A percentile compares a stretch with the other conserved stretches of the same genome.
Evolutionary conservation across 768 basidiomycete genomes (phyloP).

Genomic region (Floccularia luteovirens): DNA sequence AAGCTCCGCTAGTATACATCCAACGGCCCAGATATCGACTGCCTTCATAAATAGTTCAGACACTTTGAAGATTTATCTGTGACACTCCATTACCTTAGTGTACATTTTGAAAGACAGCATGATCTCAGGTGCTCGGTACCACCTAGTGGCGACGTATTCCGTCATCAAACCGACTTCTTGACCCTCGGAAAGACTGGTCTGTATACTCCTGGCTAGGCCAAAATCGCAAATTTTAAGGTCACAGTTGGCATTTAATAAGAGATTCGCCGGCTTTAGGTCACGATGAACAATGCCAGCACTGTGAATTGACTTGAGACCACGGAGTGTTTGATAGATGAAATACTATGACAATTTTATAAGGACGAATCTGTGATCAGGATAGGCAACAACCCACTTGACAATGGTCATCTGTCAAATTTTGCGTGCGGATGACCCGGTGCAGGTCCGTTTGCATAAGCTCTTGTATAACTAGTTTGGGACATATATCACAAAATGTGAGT

Average conservation of each 20-base stretch:
- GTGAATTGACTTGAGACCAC: constrained; percentile 86
- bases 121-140: constrained; percentile 93
- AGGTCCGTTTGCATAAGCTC: constrained; percentile 89
- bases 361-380: constrained; percentile 28
- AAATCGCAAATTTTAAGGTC: constrained; percentile 90
- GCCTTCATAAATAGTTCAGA: no score
- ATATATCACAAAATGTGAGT: constrained; percentile 9
- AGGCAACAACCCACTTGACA: constrained; percentile 45
- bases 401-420: constrained; percentile 87
- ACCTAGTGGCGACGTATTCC: constrained; percentile 86
- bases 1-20: constrained; percentile 77
- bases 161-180: constrained; percentile 69
- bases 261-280: constrained; percentile 81
- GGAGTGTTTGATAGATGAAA: constrained; percentile 78
- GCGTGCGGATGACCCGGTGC: constrained; percentile 87
- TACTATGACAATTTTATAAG: constrained; percentile 35
- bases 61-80: no score
- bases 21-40: constrained; percentile 73
- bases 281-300: constrained; percentile 76
- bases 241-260: constrained; percentile 84
- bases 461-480: constrained; percentile 50
- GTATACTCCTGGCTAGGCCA: constrained; percentile 67
- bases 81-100: constrained; percentile 74
- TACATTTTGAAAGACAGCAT: constrained; percentile 94
- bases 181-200: constrained; percentile 42